Conservation (phyloP, 2,329 filamentous ascomycete genomes). For the Trichoderma atrobrunneum region DNA sequence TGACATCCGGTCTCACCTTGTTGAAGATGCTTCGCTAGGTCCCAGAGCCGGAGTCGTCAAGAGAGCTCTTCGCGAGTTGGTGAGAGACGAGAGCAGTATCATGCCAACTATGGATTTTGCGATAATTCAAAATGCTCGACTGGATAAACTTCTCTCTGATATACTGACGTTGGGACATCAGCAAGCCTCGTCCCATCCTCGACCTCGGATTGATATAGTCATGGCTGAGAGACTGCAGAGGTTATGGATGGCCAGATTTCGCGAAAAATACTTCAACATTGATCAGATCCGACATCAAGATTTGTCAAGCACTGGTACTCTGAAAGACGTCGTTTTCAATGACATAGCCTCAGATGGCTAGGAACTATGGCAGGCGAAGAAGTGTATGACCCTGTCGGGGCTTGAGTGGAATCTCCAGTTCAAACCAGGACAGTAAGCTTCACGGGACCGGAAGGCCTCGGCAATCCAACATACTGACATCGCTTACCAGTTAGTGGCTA, state of each 20-base stretch:
- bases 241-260: constrained; percentile 45
- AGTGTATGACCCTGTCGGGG: constrained; percentile 37
- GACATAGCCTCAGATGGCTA: constrained; percentile 29
- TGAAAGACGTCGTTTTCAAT: constrained; percentile 43
- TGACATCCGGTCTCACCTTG: constrained; percentile 38
- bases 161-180: constrained; percentile 34
- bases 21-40: constrained; percentile 32
- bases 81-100: constrained; percentile 38
- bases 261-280: constrained; percentile 44
- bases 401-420: constrained; percentile 42
- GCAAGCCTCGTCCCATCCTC: constrained; percentile 27
- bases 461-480: neutral
- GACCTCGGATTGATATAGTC: constrained; percentile 35
- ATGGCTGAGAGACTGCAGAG: constrained; percentile 40
- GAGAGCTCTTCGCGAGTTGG: constrained; percentile 38
- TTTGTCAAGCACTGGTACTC: constrained; percentile 37
- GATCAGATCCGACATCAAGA: constrained; percentile 42
- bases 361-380: constrained; percentile 38
- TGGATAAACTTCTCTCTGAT: constrained; percentile 47
- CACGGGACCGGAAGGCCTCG: no score
- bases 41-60: constrained; percentile 37
- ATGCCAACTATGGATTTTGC: constrained; percentile 37
- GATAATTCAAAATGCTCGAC: constrained; percentile 37
- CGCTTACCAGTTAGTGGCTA: constrained; percentile 52
- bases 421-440: constrained; percentile 49